These are phyloP conservation scores for Nevesoporus exiguus DNA, from an alignment of 768 basidiomycete genomes.

Conservation along the genomic window DNA sequence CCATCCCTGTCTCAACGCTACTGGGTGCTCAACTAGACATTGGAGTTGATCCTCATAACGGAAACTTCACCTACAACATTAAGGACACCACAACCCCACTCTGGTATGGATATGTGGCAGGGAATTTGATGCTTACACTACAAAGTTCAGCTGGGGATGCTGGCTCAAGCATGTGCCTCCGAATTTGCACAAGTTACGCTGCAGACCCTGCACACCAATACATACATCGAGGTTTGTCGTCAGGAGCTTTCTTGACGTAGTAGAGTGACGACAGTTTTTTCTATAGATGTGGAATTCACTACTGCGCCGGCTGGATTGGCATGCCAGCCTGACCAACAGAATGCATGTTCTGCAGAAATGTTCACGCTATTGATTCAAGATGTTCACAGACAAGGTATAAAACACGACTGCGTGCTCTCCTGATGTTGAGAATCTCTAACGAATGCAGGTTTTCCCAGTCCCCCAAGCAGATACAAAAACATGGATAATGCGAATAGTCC, in stretches of 20 bases:
- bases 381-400: background rate
- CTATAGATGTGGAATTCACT: background rate
- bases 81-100: background rate
- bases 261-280: background rate
- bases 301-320: background rate
- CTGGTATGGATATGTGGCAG: background rate
- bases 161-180: background rate
- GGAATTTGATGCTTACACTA: background rate
- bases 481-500: background rate
- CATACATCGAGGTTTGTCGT: background rate
- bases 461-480: background rate
- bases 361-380: background rate
- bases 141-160: background rate
- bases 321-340: background rate
- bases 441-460: background rate
- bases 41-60: background rate
- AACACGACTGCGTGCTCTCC: background rate
- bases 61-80: background rate
- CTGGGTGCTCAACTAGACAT: background rate
- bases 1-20: background rate
- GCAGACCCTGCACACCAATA: background rate
- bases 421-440: background rate
- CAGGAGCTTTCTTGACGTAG: background rate
- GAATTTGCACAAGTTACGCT: background rate
- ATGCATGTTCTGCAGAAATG: background rate